A percentile compares a stretch with the other conserved stretches of the same genome.
Evolutionary conservation across 371 early-diverging fungal species (phyloP).

Genomic region (Mucor velutinosus): DNA sequence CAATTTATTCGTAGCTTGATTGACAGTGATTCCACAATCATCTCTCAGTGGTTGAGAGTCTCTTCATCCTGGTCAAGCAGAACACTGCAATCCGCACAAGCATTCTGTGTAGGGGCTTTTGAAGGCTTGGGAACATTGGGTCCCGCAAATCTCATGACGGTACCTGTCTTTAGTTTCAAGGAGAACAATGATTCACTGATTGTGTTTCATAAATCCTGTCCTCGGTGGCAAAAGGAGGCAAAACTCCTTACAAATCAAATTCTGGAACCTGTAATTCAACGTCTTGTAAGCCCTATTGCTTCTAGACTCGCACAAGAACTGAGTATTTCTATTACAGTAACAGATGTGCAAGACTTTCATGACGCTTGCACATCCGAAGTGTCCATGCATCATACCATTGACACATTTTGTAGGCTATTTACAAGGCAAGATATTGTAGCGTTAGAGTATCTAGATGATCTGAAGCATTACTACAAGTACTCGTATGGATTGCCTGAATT

Average conservation of each 20-base stretch:
- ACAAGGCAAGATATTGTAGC: constrained; percentile 25
- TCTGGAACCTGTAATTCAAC: background rate
- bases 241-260: background rate
- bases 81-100: constrained; percentile 18
- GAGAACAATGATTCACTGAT: constrained; percentile 24
- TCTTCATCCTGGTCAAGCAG: constrained; percentile 18
- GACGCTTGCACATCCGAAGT: constrained; percentile 39
- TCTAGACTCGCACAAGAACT: constrained; percentile 24
- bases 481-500: constrained; percentile 36
- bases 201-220: constrained; percentile 25
- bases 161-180: constrained; percentile 18
- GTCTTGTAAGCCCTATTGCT: constrained; percentile 12
- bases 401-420: constrained; percentile 39
- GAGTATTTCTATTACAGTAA: constrained; percentile 6
- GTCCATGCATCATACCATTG: constrained; percentile 16
- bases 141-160: constrained; percentile 8
- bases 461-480: constrained; percentile 38
- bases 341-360: constrained; percentile 27
- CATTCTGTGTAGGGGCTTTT: constrained; percentile 16
- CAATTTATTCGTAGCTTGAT: constrained; percentile 3
- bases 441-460: constrained; percentile 39
- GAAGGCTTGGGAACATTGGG: constrained; percentile 6
- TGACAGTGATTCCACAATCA: constrained; percentile 3
- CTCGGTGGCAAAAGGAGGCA: constrained; percentile 17
- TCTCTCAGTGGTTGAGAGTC: background rate